These are phyloP conservation scores for Trichoderma sp. DNA, from an alignment of 2,329 filamentous ascomycete genomes.

Conservation along the genomic window DNA sequence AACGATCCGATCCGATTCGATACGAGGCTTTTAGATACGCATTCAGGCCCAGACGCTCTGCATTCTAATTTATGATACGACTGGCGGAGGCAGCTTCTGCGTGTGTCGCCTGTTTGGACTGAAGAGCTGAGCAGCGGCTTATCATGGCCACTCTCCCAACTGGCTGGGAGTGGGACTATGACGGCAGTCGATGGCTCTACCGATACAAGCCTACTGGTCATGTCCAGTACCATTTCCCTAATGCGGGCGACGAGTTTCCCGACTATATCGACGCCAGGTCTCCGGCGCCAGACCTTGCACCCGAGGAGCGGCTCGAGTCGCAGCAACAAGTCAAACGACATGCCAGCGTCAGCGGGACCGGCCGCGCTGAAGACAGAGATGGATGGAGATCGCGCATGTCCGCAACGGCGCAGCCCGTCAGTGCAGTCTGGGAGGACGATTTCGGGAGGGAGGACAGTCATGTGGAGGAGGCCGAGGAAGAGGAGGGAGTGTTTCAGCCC, in stretches of 20 bases:
- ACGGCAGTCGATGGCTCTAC: slow-evolving; percentile 58
- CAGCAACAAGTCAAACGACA: slow-evolving; percentile 48
- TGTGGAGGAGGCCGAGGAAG: slow-evolving; percentile 29
- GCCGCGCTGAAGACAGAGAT: slow-evolving; percentile 12
- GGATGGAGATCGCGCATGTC: slow-evolving; percentile 31
- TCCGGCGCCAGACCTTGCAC: slow-evolving; percentile 42
- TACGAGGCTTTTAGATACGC: not conserved
- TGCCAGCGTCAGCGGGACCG: slow-evolving; percentile 22
- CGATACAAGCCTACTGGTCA: slow-evolving; percentile 54
- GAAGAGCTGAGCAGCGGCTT: not conserved
- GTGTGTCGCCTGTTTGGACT: not conserved
- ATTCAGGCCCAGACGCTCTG: not conserved
- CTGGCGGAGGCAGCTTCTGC: not conserved
- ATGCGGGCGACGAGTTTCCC: slow-evolving; percentile 57
- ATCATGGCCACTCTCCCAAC: slow-evolving; percentile 42
- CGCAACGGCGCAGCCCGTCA: slow-evolving; percentile 35
- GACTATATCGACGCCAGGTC: slow-evolving; percentile 45
- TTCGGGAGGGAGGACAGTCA: not conserved
- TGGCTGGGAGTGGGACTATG: slow-evolving; percentile 59
- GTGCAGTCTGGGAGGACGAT: slow-evolving; percentile 35
- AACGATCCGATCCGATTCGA: slow-evolving; percentile 5
- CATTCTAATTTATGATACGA: not conserved
- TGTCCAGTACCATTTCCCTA: slow-evolving; percentile 56
- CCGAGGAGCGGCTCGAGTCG: slow-evolving; percentile 54
- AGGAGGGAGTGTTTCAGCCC: slow-evolving; percentile 47